phyloP scores from a whole-genome alignment of 2,329 filamentous ascomycete species.

The Hymenoscyphus fructigenus region DNA sequence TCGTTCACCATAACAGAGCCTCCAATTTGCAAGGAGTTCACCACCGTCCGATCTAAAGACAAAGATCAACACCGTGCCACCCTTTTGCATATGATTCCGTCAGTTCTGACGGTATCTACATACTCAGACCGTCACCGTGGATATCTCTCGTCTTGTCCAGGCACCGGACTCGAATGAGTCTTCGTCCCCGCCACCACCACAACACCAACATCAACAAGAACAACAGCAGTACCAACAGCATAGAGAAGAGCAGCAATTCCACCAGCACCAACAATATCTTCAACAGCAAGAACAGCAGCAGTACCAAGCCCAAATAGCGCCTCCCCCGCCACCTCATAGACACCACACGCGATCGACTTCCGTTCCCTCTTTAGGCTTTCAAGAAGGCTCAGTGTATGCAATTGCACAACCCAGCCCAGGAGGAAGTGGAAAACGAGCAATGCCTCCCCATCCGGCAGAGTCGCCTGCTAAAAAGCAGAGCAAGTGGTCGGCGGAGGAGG shows the following conservation, averaged over 20 bases:
- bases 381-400: constrained; percentile 30
- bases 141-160: constrained; percentile 90
- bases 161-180: constrained; percentile 72
- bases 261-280: constrained; percentile 27
- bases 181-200: constrained; percentile 46
- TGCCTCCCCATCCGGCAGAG: constrained; percentile 55
- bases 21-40: constrained; percentile 21
- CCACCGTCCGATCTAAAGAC: constrained; percentile 17
- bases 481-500: constrained; percentile 94
- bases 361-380: constrained; percentile 29
- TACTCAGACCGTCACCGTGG: constrained; percentile 69
- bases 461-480: constrained; percentile 90
- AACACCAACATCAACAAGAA: constrained; percentile 20
- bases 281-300: constrained; percentile 8
- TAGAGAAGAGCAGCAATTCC: constrained; percentile 25
- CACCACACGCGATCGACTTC: constrained; percentile 33
- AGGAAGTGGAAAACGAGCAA: constrained; percentile 46
- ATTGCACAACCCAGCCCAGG: constrained; percentile 23
- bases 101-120: constrained; percentile 37
- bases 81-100: constrained; percentile 35
- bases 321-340: constrained; percentile 41
- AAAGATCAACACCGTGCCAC: constrained; percentile 23
- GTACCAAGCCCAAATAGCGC: constrained; percentile 32
- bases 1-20: constrained; percentile 18
- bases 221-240: constrained; percentile 40